A percentile compares a stretch with the other conserved stretches of the same genome.
Conservation (phyloP, 176 grass and related monocot genomes). For the Triticum turgidum region DNA sequence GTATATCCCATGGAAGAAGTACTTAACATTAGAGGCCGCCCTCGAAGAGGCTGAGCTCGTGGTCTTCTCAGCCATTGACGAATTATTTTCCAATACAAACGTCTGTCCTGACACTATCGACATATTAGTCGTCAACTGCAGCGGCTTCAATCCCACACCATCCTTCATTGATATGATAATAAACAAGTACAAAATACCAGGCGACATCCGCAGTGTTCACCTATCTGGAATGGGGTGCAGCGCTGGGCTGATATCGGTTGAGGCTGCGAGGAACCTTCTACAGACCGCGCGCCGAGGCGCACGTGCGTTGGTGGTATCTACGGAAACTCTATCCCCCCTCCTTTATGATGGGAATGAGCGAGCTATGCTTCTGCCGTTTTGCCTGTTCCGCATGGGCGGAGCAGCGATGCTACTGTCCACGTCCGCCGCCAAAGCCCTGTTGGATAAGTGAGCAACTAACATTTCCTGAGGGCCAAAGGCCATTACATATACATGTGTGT, state of each 20-base stretch:
- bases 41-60: conserved; percentile 50
- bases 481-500: no score
- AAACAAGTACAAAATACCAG: conserved; percentile 38
- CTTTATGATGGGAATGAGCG: conserved; percentile 51
- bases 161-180: conserved; percentile 62
- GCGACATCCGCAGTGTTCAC: conserved; percentile 42
- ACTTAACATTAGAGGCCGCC: conserved; percentile 26
- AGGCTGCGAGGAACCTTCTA: conserved; percentile 39
- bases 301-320: conserved; percentile 49
- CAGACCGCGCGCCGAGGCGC: conserved; percentile 27
- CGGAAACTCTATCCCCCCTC: conserved; percentile 50
- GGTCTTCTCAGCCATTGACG: conserved; percentile 64
- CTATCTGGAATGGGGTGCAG: conserved; percentile 60
- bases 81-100: conserved; percentile 44
- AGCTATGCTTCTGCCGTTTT: conserved; percentile 56
- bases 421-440: conserved; percentile 8
- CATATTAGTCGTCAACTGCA: conserved; percentile 54
- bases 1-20: conserved; percentile 30
- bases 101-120: conserved; percentile 29
- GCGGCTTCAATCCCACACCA: conserved; percentile 50
- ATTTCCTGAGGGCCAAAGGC: no score
- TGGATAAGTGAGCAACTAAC: no score
- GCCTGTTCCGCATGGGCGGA: conserved; percentile 66
- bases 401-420: conserved; percentile 44
- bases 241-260: conserved; percentile 54